phyloP scores from a whole-genome alignment of 2,329 filamentous ascomycete genomes.

The Talaromyces sp. region DNA sequence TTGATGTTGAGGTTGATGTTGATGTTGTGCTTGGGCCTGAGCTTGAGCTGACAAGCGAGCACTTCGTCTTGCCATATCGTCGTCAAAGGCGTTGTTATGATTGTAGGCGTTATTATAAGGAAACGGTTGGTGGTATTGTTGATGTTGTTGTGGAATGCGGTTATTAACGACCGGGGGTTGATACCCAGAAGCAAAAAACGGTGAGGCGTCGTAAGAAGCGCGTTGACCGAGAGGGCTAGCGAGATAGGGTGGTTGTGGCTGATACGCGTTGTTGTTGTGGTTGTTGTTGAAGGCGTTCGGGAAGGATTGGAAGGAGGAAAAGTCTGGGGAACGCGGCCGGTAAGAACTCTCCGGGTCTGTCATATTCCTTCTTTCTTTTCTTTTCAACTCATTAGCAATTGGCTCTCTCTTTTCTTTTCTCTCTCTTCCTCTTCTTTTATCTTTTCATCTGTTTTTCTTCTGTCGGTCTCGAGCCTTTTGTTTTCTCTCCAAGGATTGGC shows the following conservation, averaged over 20 bases:
- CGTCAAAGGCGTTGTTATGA: slow-evolving; percentile 12
- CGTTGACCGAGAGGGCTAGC: slow-evolving; percentile 33
- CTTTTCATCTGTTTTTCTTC: not conserved
- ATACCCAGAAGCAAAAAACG: slow-evolving; percentile 40
- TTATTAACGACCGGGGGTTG: slow-evolving; percentile 23
- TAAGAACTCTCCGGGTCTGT: slow-evolving; percentile 43
- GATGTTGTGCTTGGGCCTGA: slow-evolving; percentile 14
- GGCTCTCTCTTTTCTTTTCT: not conserved
- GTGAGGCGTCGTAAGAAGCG: slow-evolving; percentile 44
- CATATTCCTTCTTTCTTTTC: slow-evolving; percentile 28
- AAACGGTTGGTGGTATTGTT: slow-evolving; percentile 32
- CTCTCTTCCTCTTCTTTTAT: not conserved
- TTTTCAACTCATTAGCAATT: not conserved
- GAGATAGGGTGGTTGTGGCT: slow-evolving; percentile 24
- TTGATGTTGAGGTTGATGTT: not conserved
- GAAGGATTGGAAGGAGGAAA: slow-evolving; percentile 46
- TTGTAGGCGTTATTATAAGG: slow-evolving; percentile 8
- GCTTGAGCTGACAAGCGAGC: slow-evolving; percentile 31
- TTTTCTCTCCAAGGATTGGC: not conserved
- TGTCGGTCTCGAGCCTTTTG: not conserved
- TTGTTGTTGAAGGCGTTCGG: slow-evolving; percentile 31
- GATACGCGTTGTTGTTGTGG: slow-evolving; percentile 22
- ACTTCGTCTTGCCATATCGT: slow-evolving; percentile 42
- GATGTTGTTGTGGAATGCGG: slow-evolving; percentile 30
- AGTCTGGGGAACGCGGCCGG: slow-evolving; percentile 46